phyloP scores from a whole-genome alignment of 352 stramenopile species.

The Phytophthora pistaciae region DNA sequence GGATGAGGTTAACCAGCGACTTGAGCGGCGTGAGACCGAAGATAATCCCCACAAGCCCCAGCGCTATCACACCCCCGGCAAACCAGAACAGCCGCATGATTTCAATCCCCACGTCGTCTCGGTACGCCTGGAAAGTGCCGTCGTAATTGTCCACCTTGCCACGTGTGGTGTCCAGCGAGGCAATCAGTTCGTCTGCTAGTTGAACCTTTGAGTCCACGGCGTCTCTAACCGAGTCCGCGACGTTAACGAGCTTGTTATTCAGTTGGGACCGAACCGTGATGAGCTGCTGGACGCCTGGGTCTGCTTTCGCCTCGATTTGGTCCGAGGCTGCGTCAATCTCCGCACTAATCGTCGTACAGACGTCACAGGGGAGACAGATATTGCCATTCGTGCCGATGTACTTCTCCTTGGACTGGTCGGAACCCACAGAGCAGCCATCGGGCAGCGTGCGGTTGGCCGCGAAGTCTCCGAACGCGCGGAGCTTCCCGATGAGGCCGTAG shows the following conservation, averaged over 20 bases:
- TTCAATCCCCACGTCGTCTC: constrained; percentile 35
- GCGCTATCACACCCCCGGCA: constrained; percentile 42
- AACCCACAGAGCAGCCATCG: constrained; percentile 32
- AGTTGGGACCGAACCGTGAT: constrained; percentile 43
- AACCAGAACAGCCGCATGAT: constrained; percentile 64
- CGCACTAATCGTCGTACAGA: constrained; percentile 42
- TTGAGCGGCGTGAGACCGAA: constrained; percentile 63
- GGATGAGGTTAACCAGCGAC: constrained; percentile 66
- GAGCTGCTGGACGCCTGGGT: constrained; percentile 37
- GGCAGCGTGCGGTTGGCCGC: constrained; percentile 51
- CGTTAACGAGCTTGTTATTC: constrained; percentile 45
- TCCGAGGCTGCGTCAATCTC: constrained; percentile 32
- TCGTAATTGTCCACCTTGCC: constrained; percentile 40
- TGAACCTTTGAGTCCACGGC: constrained; percentile 46
- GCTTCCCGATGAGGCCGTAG: constrained; percentile 31
- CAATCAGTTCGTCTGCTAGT: constrained; percentile 29
- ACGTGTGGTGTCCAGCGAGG: constrained; percentile 37
- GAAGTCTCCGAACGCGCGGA: constrained; percentile 44
- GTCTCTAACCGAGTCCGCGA: constrained; percentile 40
- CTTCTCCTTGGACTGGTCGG: constrained; percentile 16
- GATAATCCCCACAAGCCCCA: constrained; percentile 64
- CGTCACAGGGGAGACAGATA: constrained; percentile 63
- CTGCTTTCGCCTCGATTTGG: constrained; percentile 55
- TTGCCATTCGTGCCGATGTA: constrained; percentile 25
- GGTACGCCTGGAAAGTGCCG: constrained; percentile 45